Percentiles rank a stretch among this genome's conserved stretches.
These are phyloP conservation scores for Suillus plorans DNA, from an alignment of 768 basidiomycete genomes.

Conservation along the genomic window DNA sequence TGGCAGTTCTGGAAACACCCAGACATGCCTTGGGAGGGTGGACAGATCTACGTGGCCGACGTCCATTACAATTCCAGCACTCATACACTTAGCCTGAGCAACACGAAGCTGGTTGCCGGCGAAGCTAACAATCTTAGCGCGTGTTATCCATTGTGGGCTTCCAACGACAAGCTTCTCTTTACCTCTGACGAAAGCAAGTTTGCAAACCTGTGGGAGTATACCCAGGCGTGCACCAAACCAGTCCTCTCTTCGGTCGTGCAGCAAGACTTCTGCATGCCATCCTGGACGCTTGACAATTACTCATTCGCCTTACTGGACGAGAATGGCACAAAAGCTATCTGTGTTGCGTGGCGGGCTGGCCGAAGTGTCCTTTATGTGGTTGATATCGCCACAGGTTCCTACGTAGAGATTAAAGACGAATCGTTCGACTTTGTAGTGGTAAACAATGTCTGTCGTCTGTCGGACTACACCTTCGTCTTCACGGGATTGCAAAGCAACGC, in stretches of 20 bases:
- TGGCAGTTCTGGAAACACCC: slow-evolving; percentile 69
- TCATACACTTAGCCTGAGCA: slow-evolving; percentile 35
- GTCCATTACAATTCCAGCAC: slow-evolving; percentile 27
- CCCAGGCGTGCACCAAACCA: slow-evolving; percentile 18
- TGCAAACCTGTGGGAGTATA: slow-evolving; percentile 43
- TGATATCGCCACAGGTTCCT: slow-evolving; percentile 14
- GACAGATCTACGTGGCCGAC: slow-evolving; percentile 49
- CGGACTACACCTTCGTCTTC: background rate
- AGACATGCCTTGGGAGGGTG: slow-evolving; percentile 68
- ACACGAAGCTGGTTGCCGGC: slow-evolving; percentile 47
- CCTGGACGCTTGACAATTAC: slow-evolving; percentile 18
- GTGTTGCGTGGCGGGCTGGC: slow-evolving; percentile 30
- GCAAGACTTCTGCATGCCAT: slow-evolving; percentile 25
- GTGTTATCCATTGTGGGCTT: slow-evolving; percentile 39
- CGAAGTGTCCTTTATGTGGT: slow-evolving; percentile 33
- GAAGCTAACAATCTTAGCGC: slow-evolving; percentile 41
- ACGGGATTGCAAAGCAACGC: slow-evolving; percentile 6
- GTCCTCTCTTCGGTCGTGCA: slow-evolving; percentile 31
- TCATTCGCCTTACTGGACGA: slow-evolving; percentile 24
- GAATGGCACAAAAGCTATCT: slow-evolving; percentile 24
- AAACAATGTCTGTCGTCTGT: background rate
- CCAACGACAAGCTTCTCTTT: slow-evolving; percentile 53
- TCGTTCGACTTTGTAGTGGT: slow-evolving; percentile 2
- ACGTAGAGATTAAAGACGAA: slow-evolving; percentile 1
- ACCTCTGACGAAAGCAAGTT: slow-evolving; percentile 57